phyloP scores from a whole-genome alignment of 2,329 filamentous ascomycete species.

The Aspergillus viridinutans region DNA sequence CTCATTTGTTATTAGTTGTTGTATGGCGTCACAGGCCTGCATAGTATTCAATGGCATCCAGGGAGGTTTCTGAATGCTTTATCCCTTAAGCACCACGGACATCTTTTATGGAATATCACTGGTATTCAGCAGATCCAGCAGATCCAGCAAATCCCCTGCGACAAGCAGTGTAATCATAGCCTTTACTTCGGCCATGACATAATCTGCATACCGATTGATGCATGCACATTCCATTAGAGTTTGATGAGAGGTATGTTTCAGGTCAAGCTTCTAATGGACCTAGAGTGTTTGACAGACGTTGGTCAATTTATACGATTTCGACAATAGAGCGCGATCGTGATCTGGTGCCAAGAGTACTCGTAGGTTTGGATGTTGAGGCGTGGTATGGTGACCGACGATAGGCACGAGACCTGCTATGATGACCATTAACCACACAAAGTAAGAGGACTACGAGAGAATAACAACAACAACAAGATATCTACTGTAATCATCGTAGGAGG shows the following conservation, averaged over 20 bases:
- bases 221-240: not conserved
- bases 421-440: not conserved
- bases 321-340: not conserved
- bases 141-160: too few relatives aligned
- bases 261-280: not conserved
- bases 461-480: not conserved
- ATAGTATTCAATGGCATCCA: not conserved
- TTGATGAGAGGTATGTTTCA: not conserved
- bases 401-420: not conserved
- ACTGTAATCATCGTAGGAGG: not conserved
- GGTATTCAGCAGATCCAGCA: not conserved
- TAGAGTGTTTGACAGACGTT: not conserved
- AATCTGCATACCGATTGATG: not conserved
- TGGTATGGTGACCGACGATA: not conserved
- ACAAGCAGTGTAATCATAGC: not conserved
- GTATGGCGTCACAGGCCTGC: not conserved
- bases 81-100: not conserved
- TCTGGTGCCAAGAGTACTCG: not conserved
- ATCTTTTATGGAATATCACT: not conserved
- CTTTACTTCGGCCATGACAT: not conserved
- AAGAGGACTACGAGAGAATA: not conserved
- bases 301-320: not conserved
- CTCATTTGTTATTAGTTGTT: not conserved
- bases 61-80: not conserved
- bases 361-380: not conserved